Evolutionary conservation across 257 asterid species (phyloP), one percentile per base, ranked within the genome.

Genomic region (Solanum commersonii): DNA sequence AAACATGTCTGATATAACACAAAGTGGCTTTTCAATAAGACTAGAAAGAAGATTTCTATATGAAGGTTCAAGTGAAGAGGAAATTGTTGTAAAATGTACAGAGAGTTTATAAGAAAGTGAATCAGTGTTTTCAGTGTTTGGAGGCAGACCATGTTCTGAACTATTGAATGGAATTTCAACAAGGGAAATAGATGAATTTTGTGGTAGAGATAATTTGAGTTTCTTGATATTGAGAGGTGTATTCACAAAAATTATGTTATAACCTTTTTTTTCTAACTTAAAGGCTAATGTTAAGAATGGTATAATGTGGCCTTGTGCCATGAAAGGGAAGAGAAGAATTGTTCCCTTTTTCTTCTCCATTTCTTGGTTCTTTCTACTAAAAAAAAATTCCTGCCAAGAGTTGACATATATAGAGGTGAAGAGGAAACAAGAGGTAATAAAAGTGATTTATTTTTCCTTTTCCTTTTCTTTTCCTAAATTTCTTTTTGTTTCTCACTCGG

Each of bases 111-210:
- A 89, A 42, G 95, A 91, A 63, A 93, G 91, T 44, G 88, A 72
- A 56, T 94, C 98, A 67, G 90, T 65, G 90, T 85, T 89, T 34
- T 93, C 95, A 8, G 93, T 60, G n/a, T 89, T 89, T 1, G 94
- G 93, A 1, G 95, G 96, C 25, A 94, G 93, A 60, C 94, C 94
- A 38, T 94, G 93, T 3, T 93, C 94, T 25, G 93, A 49, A 84
- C 91, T 63, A 82, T 90, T 82, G 91, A 93, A 94, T 13, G 95
- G 96, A 85, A 94, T 91, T 42, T 92, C 90, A 76, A 88, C 42
- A 44, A 94, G 91, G 23, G 88, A 73, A 27, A 94, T 90, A 77
- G 91, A 29, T 44, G 87, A 60, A 20, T 46, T 84, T 40, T 85
- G 46, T 34, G 91, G 92, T 70, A 93, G 71, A 0, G 90, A 88